Evolutionary conservation across 805 yeast genomes (phyloP).

Genomic region (Zygoascus ofunaensis): DNA sequence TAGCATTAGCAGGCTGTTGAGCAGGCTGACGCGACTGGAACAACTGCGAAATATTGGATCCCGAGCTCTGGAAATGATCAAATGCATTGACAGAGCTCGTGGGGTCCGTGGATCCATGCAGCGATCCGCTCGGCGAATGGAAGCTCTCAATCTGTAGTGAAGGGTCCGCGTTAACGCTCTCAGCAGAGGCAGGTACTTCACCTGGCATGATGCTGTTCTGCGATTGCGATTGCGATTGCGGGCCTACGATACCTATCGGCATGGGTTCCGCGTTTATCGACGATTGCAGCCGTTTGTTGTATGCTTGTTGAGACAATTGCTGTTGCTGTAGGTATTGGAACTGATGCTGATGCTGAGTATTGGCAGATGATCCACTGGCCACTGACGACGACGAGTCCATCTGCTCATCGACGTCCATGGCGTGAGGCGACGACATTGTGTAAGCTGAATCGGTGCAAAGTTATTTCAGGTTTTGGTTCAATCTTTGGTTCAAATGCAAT

Average conservation of each 20-base stretch:
- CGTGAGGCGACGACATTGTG: neutral
- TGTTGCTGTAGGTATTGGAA: slow-evolving; percentile 16
- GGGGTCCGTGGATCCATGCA: neutral
- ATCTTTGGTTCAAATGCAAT: too few species aligned
- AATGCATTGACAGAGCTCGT: neutral
- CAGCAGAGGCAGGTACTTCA: neutral
- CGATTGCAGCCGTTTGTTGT: slow-evolving; percentile 6
- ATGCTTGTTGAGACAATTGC: slow-evolving; percentile 16
- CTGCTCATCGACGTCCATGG: slow-evolving; percentile 4
- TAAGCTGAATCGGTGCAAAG: neutral
- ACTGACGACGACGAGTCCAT: neutral
- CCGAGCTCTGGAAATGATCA: neutral
- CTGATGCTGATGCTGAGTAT: slow-evolving; percentile 2
- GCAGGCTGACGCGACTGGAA: slow-evolving; percentile 1
- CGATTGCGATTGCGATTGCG: neutral
- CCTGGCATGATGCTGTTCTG: neutral
- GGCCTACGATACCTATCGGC: slow-evolving; percentile 13
- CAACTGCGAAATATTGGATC: slow-evolving; percentile 1
- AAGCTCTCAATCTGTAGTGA: neutral
- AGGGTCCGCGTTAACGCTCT: neutral
- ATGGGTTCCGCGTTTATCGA: slow-evolving; percentile 3
- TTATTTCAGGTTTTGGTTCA: too few species aligned
- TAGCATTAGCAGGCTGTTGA: slow-evolving; percentile 2
- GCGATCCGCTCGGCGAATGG: neutral
- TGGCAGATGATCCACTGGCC: neutral